These are phyloP conservation scores for Sporothrix euskadiensis DNA, from an alignment of 2,329 filamentous ascomycete species.

Conservation along the genomic window DNA sequence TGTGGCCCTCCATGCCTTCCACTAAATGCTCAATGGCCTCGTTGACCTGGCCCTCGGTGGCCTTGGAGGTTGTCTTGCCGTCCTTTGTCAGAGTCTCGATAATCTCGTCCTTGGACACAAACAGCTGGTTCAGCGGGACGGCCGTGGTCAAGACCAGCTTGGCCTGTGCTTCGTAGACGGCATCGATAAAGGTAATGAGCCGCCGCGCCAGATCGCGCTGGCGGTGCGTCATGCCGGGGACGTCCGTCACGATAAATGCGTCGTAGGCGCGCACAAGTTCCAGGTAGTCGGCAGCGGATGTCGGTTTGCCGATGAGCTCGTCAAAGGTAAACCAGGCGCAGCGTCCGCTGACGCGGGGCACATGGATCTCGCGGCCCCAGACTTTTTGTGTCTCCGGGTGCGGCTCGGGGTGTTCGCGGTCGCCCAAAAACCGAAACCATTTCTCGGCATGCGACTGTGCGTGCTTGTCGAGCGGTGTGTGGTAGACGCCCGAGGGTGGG, in stretches of 20 bases:
- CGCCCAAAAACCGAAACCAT: constrained; percentile 94
- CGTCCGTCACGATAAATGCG: constrained; percentile 85
- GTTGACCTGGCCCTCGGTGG: constrained; percentile 49
- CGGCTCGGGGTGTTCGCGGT: constrained; percentile 72
- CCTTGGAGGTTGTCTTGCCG: constrained; percentile 34
- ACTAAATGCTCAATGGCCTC: constrained; percentile 77
- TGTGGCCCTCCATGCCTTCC: constrained; percentile 78
- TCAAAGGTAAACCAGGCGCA: constrained; percentile 91
- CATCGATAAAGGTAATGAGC: constrained; percentile 98
- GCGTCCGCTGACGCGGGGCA: constrained; percentile 82
- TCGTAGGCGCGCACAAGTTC: constrained; percentile 89
- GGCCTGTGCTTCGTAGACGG: constrained; percentile 88
- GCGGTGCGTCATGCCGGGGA: constrained; percentile 86
- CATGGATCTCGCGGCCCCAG: constrained; percentile 87
- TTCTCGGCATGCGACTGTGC: constrained; percentile 82
- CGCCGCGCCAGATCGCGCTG: constrained; percentile 84
- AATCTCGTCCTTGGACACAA: constrained; percentile 72
- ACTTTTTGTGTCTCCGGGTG: constrained; percentile 78
- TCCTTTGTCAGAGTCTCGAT: constrained; percentile 56
- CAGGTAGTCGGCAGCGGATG: constrained; percentile 91
- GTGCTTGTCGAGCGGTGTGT: constrained; percentile 78
- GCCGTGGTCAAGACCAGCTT: constrained; percentile 92
- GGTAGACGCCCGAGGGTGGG: constrained; percentile 90
- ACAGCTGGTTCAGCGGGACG: constrained; percentile 81
- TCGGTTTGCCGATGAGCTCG: constrained; percentile 84